Percentiles rank a stretch among this genome's conserved stretches.
These are phyloP conservation scores for Nothophaeocryptopus gaeumannii DNA, from an alignment of 2,329 filamentous ascomycete species.

Conservation along the genomic window DNA sequence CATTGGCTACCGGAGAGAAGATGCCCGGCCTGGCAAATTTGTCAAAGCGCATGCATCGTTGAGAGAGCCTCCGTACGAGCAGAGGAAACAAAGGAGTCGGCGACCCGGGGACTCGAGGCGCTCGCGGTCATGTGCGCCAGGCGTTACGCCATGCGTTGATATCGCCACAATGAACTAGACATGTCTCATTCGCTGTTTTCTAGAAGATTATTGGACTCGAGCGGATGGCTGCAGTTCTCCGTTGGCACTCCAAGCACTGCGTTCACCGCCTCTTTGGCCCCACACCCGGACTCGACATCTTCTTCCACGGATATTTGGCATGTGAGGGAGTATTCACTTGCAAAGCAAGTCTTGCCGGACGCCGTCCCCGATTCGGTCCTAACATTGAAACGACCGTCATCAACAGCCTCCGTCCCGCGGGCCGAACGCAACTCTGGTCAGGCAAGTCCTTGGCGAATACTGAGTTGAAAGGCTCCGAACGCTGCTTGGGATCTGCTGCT, in stretches of 20 bases:
- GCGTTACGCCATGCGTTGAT: constrained; percentile 21
- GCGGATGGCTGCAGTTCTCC: constrained; percentile 29
- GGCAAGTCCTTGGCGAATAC: background rate
- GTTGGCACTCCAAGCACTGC: constrained; percentile 28
- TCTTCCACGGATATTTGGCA: constrained; percentile 3
- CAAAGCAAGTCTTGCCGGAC: constrained; percentile 19
- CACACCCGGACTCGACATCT: constrained; percentile 12
- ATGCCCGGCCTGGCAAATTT: background rate
- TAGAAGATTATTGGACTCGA: constrained; percentile 27
- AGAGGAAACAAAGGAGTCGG: constrained; percentile 6
- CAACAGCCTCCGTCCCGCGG: constrained; percentile 10
- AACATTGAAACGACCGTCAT: constrained; percentile 5
- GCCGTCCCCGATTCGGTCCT: constrained; percentile 8
- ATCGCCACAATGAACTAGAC: constrained; percentile 18
- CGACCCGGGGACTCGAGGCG: constrained; percentile 2
- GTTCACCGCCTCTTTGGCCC: constrained; percentile 32
- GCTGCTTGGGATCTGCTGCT: background rate
- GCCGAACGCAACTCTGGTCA: background rate
- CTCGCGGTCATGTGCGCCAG: constrained; percentile 17
- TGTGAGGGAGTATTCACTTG: constrained; percentile 7
- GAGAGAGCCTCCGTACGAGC: constrained; percentile 6
- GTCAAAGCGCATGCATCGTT: constrained; percentile 1
- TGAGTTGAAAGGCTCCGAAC: background rate
- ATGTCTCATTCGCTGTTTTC: constrained; percentile 31
- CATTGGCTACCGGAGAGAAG: constrained; percentile 5